Evolutionary conservation across 1,139 yeast genomes (phyloP).

Genomic region (Yamadazyma atmosphaerica): DNA sequence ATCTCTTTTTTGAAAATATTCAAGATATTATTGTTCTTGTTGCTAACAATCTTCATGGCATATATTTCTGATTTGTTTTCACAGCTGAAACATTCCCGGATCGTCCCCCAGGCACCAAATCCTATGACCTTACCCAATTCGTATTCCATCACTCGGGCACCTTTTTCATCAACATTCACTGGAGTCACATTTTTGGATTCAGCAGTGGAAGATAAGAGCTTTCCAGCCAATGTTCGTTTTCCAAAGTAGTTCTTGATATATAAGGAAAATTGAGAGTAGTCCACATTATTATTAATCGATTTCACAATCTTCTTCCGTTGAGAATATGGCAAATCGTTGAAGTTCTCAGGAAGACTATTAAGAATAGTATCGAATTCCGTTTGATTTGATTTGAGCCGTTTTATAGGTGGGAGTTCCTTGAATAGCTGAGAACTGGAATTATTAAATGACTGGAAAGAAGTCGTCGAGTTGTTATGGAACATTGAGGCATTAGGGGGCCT

Average conservation of each 20-base stretch:
- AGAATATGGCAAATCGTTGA: conserved; percentile 65
- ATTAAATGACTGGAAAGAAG: conserved; percentile 1
- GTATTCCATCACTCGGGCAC: conserved; percentile 60
- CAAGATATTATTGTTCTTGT: conserved; percentile 42
- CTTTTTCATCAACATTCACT: conserved; percentile 55
- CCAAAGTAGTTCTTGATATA: conserved; percentile 40
- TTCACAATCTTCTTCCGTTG: conserved; percentile 60
- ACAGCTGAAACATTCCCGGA: conserved; percentile 62
- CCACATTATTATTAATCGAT: conserved; percentile 56
- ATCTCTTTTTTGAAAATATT: conserved; percentile 70
- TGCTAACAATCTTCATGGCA: conserved; percentile 78
- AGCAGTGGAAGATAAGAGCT: conserved; percentile 42
- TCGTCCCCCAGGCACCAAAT: conserved; percentile 89
- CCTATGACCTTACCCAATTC: conserved; percentile 79
- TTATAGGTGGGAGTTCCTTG: conserved; percentile 27
- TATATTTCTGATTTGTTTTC: conserved; percentile 39
- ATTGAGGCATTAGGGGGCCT: background rate
- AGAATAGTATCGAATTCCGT: conserved; percentile 34
- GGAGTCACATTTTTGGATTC: conserved; percentile 36
- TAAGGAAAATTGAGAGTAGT: conserved; percentile 47
- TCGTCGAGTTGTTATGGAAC: background rate
- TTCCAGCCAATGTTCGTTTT: conserved; percentile 43
- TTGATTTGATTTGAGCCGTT: conserved; percentile 27
- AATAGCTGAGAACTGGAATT: conserved; percentile 8
- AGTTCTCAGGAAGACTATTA: conserved; percentile 57